Base-by-base conservation (phyloP, 2,329 filamentous ascomycete species). In the Paracorniculantispora psalliotae region DNA sequence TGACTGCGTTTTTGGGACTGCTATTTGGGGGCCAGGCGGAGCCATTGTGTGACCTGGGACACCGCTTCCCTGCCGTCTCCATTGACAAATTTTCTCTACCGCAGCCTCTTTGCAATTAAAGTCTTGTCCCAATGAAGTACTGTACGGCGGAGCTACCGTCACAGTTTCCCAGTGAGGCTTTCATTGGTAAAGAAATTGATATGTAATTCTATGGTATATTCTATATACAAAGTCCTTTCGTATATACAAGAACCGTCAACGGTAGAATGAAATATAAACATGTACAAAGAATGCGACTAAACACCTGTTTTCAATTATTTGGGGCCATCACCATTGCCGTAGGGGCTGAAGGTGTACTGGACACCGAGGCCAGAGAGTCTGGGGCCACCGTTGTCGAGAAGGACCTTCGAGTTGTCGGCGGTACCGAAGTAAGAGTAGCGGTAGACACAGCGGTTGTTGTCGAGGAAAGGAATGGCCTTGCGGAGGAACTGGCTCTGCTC, bases 381-480 rank as follows among this genome's bases (percentile, higher is more conserved):
- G 2, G 57, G 57, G 15, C 57, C 57, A 3, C 56, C 56, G 7
- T 52, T 52, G 47, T 56, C 53, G 8, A 66, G 63, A 7, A 67
- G 58, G 10, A 54, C 61, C 51, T 64, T 59, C 23, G 60, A 60
- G 23, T 59, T 61, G 39, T 66, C 63, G 2, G 63, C 63, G 4
- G 63, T 63, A 21, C 65, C 66, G 46, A 73, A 73, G 66, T 74
- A 75, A 4, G 72, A 63, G 62, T 79, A 79, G 9, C 75, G 67
- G 59, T 72, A 72, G 23, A 80, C 68, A 39, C 66, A 69, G 48
- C 63, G 58, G 48, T 72, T 68, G 48, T 64, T 65, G 62, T 79
- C 77, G 65, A 80, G 72, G 70, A 72, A 79, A 3, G 72, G 71
- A 63, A 79, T 71, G 51, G 78, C 75, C 17, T 67, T 64, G 59